Conservation (phyloP, 176 grass and related monocot genomes). For the Zizania latifolia region DNA sequence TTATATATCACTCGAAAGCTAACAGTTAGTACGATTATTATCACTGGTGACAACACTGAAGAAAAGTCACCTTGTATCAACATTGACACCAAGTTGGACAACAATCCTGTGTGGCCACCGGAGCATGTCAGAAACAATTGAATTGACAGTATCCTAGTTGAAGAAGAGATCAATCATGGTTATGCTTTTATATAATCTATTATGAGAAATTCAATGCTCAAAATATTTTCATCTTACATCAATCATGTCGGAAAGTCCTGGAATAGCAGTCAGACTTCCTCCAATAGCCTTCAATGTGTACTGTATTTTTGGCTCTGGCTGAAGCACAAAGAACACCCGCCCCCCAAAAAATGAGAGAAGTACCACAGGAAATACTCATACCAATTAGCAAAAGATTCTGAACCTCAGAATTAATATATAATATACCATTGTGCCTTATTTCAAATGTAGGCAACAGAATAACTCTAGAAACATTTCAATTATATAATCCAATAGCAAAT, state of each 20-base stretch:
- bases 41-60: conserved; percentile 1
- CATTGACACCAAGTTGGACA: conserved; percentile 74
- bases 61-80: conserved; percentile 65
- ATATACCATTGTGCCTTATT: neutral
- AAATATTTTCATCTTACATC: conserved; percentile 52
- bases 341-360: conserved; percentile 28
- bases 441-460: neutral
- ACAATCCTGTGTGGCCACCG: conserved; percentile 93
- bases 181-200: conserved; percentile 14
- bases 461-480: neutral
- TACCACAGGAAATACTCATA: conserved; percentile 17
- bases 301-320: conserved; percentile 93
- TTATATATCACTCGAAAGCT: neutral
- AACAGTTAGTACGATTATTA: neutral
- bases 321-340: conserved; percentile 43
- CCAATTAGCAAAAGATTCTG: conserved; percentile 1
- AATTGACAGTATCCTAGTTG: conserved; percentile 76
- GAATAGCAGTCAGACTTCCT: conserved; percentile 94
- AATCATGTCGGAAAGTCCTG: conserved; percentile 97
- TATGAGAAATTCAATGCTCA: conserved; percentile 12
- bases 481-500: neutral
- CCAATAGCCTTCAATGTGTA: conserved; percentile 94
- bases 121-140: conserved; percentile 98
- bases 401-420: neutral
- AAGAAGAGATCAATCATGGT: conserved; percentile 31